Evolutionary conservation across 1,139 yeast genomes (phyloP), one percentile per base, ranked within the genome.

Genomic region (Kodamaea fungicola): DNA sequence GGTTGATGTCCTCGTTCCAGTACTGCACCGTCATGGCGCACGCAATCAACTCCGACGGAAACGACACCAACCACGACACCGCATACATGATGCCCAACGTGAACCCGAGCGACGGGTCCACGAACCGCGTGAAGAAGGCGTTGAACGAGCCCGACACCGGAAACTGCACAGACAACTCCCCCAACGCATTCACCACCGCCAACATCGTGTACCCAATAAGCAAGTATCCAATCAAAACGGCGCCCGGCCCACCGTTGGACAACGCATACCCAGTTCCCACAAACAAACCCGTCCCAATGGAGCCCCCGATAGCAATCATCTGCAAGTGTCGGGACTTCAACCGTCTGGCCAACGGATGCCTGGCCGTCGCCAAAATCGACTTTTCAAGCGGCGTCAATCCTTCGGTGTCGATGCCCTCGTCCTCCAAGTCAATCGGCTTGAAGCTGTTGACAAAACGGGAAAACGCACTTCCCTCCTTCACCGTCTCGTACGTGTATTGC

Each of bases 251-350:
- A 55, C 86, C 85, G 12, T 64, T 67, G 38, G 73, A 66, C 44
- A 88, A 64, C 2, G 84, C 83, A 37, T 74, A 71, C 22, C 95
- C 95, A 42, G 83, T 76, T 40, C 88, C 83, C 8, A 87, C 84
- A 50, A 72, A 72, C 38, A 74, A 57, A 49, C 79, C 79, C 9
- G 79, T 63, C 49, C 53, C 55, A 30, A 52, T 51, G 49, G 60
- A 47, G 40, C 61, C 61, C 33, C 60, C 61, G 29, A 56, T 55
- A 41, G 61, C 58, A 32, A 56, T 56, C 61, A 56, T 56, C 35
- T 55, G 59, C 45, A 57, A 47, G 34, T 55, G 61, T 38, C 61
- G 48, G 27, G 54, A 43, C 38, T 52, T 52, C 62, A 62, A 49
- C 43, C 62, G 32, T 61, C 61, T 25, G 31, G 49, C 45, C 41